Evolutionary conservation across 805 yeast genomes (phyloP), one percentile per base, ranked within the genome.

Genomic region (Candida sithepensis): DNA sequence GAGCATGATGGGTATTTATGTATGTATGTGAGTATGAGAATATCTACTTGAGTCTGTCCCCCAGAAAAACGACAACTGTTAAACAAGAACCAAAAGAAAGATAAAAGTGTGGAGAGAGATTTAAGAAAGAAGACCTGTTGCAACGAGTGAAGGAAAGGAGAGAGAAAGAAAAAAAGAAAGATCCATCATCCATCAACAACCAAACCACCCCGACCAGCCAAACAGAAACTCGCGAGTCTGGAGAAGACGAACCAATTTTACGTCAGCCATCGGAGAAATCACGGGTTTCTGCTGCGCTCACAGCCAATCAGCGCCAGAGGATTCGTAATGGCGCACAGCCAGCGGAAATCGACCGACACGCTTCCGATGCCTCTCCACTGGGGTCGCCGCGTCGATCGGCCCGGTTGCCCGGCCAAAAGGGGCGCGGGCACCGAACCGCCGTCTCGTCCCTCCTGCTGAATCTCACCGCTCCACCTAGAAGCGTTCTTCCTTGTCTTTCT

Each of bases 1-100:
- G 47, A 59, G 62, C 61, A 59, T 55, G 34, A 13, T 36, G 40
- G 8, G 22, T 5, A 34, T 13, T 13, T n/a, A n/a, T 16, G 14
- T 12, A 7, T n/a, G 28, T 22, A 22, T n/a, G 16, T 30, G 6
- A 6, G 28, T 24, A 7, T 10, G 28, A 6, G 28, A 7, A 7
- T 10, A 10, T 24, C 28, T 24, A 24, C 28, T 24, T 24, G 6
- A 7, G 28, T 24, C 28, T 24, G 28, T 24, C 9, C n/a, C n/a
- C n/a, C n/a, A n/a, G n/a, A n/a, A n/a, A n/a, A n/a, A n/a, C n/a
- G n/a, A n/a, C n/a, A n/a, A n/a, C n/a, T n/a, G n/a, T 24, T 22
- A 21, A n/a, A 22, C 12, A 7, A 19, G 20, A 22, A 23, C 26
- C 10, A 38, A 32, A 16, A 32, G 36, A 19, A 13, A 22, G 16